A percentile compares a stretch with the other conserved stretches of the same genome.
These are phyloP conservation scores for Phytophthora sp. DNA, from an alignment of 352 stramenopile genomes.

Conservation along the genomic window DNA sequence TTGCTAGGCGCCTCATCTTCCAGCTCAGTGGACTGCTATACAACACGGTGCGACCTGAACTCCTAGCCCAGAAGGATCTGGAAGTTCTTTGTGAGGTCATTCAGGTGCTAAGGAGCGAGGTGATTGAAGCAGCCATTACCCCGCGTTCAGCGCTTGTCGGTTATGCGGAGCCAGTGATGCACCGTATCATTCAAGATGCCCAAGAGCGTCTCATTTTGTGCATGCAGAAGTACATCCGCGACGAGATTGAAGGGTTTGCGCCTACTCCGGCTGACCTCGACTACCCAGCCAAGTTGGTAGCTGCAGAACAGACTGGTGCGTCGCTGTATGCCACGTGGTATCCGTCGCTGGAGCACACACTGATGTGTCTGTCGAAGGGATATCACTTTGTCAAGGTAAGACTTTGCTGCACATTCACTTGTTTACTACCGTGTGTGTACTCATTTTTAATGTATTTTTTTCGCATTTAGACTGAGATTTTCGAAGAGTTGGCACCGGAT, in stretches of 20 bases:
- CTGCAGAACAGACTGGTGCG: slow-evolving; percentile 28
- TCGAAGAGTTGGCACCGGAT: slow-evolving; percentile 85
- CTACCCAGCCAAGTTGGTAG: slow-evolving; percentile 76
- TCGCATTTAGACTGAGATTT: slow-evolving; percentile 87
- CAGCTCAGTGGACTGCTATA: slow-evolving; percentile 79
- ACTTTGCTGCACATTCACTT: not conserved
- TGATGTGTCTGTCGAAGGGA: slow-evolving; percentile 87
- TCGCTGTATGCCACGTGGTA: slow-evolving; percentile 87
- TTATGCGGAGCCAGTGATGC: slow-evolving; percentile 75
- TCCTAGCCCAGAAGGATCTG: slow-evolving; percentile 79
- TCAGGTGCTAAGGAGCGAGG: slow-evolving; percentile 75
- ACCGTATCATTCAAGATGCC: slow-evolving; percentile 85
- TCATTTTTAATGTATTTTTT: not conserved
- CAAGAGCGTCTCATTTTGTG: slow-evolving; percentile 85
- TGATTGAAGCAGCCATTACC: slow-evolving; percentile 76
- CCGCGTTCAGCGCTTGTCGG: slow-evolving; percentile 57
- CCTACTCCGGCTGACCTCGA: slow-evolving; percentile 59
- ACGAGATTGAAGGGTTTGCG: slow-evolving; percentile 83
- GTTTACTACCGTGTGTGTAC: not conserved
- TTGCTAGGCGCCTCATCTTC: slow-evolving; percentile 70
- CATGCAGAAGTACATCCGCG: slow-evolving; percentile 85
- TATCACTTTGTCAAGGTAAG: slow-evolving; percentile 85
- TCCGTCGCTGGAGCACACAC: slow-evolving; percentile 78
- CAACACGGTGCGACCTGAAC: slow-evolving; percentile 65
- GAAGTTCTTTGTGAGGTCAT: slow-evolving; percentile 82